Base-by-base conservation (phyloP, 2,329 filamentous ascomycete species). In the Xylaria sp. region DNA sequence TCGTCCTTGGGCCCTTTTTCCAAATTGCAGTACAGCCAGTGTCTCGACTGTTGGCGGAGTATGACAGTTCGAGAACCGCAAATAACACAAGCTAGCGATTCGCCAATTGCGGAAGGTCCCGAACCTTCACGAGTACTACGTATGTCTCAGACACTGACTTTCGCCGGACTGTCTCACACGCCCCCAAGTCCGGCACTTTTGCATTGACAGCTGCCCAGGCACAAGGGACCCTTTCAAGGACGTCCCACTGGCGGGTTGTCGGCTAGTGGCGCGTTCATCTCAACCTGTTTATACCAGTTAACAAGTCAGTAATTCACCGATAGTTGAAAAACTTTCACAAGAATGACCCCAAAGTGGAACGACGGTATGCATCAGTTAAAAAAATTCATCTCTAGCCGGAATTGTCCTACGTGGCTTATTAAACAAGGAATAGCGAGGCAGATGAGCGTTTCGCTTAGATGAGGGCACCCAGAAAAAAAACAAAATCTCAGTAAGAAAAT, bases 71-170 rank as follows among this genome's bases (percentile, higher is more conserved):
- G 32, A 63, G 47, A 68, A 60, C 69, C 53, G 48, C 66, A 66
- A 18, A 66, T 35, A 64, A 57, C 62, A 63, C 66, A 68, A 69
- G 70, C 63, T 68, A 67, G 58, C 71, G 66, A 47, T 67, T 60
- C 68, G 66, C 73, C 73, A 76, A 73, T 75, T 71, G 72, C 74
- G 74, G 75, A 74, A 73, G 71, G 65, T 72, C 67, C 73, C 72
- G 75, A 69, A 54, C 66, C 69, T 68, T 74, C 57, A 61, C 47
- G 47, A 63, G 62, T 44, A n/a, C 35, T 40, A 35, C 32, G 32
- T 25, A 69, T 71, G 68, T 72, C 67, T 73, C 47, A 62, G 63
- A 63, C 5, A 32, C 23, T 70, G 63, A 66, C 60, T 66, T 53
- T 71, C 58, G 48, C 51, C 61, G 61, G 62, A 16, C 69, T 68